Percentiles rank a stretch among this genome's conserved stretches.
Conservation (phyloP, 768 basidiomycete genomes). For the Holtermanniella nyarrowii region DNA sequence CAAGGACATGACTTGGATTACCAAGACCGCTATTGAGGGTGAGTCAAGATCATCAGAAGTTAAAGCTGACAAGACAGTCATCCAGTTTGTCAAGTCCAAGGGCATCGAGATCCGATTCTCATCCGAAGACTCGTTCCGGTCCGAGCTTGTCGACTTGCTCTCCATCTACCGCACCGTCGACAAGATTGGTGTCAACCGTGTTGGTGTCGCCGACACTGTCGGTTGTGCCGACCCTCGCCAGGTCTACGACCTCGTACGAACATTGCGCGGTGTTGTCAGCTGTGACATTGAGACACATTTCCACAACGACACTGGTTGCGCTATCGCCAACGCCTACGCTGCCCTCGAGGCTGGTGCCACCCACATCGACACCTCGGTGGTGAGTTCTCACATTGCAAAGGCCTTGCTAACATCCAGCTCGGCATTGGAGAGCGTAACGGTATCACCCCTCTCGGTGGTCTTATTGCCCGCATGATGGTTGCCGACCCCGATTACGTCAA, state of each 20-base stretch:
- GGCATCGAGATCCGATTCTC: constrained; percentile 99
- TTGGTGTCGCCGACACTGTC: constrained; percentile 97
- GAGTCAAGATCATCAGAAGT: not conserved
- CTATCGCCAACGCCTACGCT: constrained; percentile 96
- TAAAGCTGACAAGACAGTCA: constrained; percentile 58
- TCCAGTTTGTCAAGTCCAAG: constrained; percentile 99
- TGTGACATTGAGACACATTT: constrained; percentile 98
- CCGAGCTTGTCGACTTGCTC: constrained; percentile 94
- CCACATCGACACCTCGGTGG: constrained; percentile 84
- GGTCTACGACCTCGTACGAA: constrained; percentile 95
- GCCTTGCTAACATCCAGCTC: constrained; percentile 45
- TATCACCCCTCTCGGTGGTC: constrained; percentile 93
- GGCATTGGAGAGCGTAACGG: constrained; percentile 99
- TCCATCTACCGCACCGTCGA: constrained; percentile 99
- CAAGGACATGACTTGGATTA: constrained; percentile 99
- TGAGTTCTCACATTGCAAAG: constrained; percentile 1
- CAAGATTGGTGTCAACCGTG: constrained; percentile 97
- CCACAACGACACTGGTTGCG: constrained; percentile 84
- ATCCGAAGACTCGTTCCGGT: constrained; percentile 98
- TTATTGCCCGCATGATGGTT: constrained; percentile 88
- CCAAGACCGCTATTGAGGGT: constrained; percentile 48
- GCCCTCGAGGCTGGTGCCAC: constrained; percentile 98
- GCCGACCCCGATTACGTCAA: constrained; percentile 99
- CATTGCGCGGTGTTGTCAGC: constrained; percentile 84
- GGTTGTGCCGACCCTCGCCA: constrained; percentile 98